phyloP scores from a whole-genome alignment of 768 basidiomycete species.

The Naganishia onofrii region DNA sequence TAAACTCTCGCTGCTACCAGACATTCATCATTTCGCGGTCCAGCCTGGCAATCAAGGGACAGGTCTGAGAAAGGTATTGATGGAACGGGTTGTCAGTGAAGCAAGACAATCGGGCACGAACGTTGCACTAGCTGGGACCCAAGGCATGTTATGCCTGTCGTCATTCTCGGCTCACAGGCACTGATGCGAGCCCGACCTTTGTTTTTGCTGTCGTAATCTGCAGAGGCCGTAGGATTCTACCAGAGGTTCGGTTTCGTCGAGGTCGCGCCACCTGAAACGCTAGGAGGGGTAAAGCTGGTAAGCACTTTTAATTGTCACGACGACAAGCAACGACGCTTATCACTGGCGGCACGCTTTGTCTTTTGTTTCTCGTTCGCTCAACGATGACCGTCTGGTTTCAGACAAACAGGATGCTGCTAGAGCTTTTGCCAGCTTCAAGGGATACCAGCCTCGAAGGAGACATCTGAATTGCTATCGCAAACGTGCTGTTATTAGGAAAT shows the following conservation, averaged over 20 bases:
- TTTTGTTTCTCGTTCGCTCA: no score
- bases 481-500: no score
- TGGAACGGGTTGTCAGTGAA: background rate
- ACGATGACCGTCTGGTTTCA: no score
- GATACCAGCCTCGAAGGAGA: no score
- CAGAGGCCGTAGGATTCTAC: slow-evolving; percentile 3
- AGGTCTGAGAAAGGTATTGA: background rate
- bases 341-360: no score
- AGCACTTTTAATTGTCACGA: background rate
- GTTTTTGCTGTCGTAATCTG: background rate
- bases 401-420: no score
- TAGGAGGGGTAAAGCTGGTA: background rate
- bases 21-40: background rate
- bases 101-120: background rate
- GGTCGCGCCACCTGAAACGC: background rate
- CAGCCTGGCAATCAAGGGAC: background rate
- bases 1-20: background rate
- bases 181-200: background rate
- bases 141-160: background rate
- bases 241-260: slow-evolving; percentile 3
- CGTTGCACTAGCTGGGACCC: background rate
- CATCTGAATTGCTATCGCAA: no score
- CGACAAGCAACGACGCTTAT: no score
- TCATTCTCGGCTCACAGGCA: background rate
- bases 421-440: no score